Evolutionary conservation across 495 filamentous ascomycete species (phyloP).

Genomic region (Aspergillus carlsbadensis): DNA sequence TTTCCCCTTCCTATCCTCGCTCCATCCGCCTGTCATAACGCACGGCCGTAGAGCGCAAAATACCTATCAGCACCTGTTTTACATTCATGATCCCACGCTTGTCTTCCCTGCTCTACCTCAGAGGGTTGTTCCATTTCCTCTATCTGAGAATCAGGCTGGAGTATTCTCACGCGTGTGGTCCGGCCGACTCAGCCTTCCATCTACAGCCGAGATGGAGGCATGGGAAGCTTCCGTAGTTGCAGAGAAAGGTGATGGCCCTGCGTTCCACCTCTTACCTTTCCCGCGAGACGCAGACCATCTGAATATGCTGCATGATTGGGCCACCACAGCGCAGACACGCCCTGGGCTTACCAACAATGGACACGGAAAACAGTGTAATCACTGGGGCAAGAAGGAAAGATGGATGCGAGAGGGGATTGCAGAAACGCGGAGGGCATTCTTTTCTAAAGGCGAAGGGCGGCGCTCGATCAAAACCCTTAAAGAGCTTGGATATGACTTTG

Average conservation of each 20-base stretch:
- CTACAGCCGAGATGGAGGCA: slow-evolving; percentile 55
- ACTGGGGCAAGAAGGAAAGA: slow-evolving; percentile 63
- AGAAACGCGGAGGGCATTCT: slow-evolving; percentile 56
- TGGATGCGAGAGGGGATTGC: slow-evolving; percentile 61
- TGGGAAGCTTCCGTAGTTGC: slow-evolving; percentile 56
- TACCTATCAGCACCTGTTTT: slow-evolving; percentile 76
- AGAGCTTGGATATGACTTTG: slow-evolving; percentile 62
- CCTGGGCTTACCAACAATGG: slow-evolving; percentile 44
- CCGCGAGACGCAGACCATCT: slow-evolving; percentile 78
- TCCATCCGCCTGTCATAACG: slow-evolving; percentile 59
- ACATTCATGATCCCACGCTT: slow-evolving; percentile 71
- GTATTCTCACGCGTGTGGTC: slow-evolving; percentile 76
- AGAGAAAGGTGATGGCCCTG: slow-evolving; percentile 46
- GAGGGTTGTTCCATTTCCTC: slow-evolving; percentile 79
- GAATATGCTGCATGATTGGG: slow-evolving; percentile 66
- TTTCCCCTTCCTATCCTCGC: slow-evolving; percentile 54
- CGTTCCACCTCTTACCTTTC: slow-evolving; percentile 67
- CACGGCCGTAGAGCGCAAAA: slow-evolving; percentile 67
- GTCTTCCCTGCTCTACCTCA: slow-evolving; percentile 74
- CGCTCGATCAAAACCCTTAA: slow-evolving; percentile 45
- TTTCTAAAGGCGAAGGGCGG: slow-evolving; percentile 44
- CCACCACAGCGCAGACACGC: slow-evolving; percentile 40
- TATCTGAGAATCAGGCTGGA: slow-evolving; percentile 76
- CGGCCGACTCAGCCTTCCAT: slow-evolving; percentile 62
- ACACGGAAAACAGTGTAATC: slow-evolving; percentile 61